A percentile compares a stretch with the other conserved stretches of the same genome.
Evolutionary conservation across 106 monocot genomes (phyloP).

Genomic region (Narthecium ossifragum): DNA sequence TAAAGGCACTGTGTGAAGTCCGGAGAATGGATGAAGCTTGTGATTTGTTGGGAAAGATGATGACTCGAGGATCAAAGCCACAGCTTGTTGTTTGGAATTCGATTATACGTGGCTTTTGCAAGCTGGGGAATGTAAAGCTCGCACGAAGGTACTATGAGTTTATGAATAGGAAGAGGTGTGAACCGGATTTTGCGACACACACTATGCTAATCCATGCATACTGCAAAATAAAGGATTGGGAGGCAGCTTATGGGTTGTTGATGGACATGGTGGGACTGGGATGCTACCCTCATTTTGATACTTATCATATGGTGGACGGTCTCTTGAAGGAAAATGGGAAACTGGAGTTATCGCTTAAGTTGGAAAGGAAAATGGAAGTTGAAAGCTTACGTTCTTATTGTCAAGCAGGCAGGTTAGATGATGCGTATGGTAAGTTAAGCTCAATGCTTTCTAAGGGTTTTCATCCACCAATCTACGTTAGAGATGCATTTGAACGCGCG

Average conservation of each 20-base stretch:
- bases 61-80: slow-evolving; percentile 23
- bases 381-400: slow-evolving; percentile 17
- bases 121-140: slow-evolving; percentile 19
- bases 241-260: slow-evolving; percentile 22
- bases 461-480: slow-evolving; percentile 23
- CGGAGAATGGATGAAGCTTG: slow-evolving; percentile 19
- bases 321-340: slow-evolving; percentile 16
- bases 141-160: slow-evolving; percentile 23
- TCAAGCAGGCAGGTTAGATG: slow-evolving; percentile 28
- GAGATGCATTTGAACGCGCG: slow-evolving; percentile 19
- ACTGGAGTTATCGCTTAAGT: slow-evolving; percentile 20
- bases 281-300: slow-evolving; percentile 20
- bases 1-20: slow-evolving; percentile 20
- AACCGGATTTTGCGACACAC: slow-evolving; percentile 29
- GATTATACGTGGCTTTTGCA: slow-evolving; percentile 22
- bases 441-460: slow-evolving; percentile 24
- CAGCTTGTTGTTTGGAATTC: slow-evolving; percentile 26
- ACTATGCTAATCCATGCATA: slow-evolving; percentile 30
- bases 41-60: slow-evolving; percentile 22
- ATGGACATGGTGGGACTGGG: slow-evolving; percentile 38
- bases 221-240: slow-evolving; percentile 15
- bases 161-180: slow-evolving; percentile 30
- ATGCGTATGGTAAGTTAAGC: slow-evolving; percentile 21
- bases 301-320: slow-evolving; percentile 16
- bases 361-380: slow-evolving; percentile 26